Percentiles rank a stretch among this genome's conserved stretches.
Conservation (phyloP, 345 rosid species). For the Hirschfeldia incana region DNA sequence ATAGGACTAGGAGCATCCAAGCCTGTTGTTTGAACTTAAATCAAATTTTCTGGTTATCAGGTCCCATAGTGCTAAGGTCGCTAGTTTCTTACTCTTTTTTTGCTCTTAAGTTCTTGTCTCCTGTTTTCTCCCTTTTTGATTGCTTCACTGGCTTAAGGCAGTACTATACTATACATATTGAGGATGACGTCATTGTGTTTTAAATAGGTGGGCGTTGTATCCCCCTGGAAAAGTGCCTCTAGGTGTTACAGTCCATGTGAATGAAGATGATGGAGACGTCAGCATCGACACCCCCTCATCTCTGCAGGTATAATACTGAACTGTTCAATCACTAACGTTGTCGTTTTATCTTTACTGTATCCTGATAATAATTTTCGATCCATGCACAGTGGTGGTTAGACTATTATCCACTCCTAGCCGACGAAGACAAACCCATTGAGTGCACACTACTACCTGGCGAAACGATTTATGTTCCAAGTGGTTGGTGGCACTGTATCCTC, state of each 20-base stretch:
- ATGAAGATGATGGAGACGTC: slow-evolving; percentile 95
- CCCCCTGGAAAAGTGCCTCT: slow-evolving; percentile 98
- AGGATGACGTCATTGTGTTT: slow-evolving; percentile 26
- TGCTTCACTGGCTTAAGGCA: slow-evolving; percentile 4
- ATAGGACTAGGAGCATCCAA: background rate
- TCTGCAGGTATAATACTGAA: slow-evolving; percentile 63
- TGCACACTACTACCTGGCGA: slow-evolving; percentile 91
- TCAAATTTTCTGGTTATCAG: too few species aligned
- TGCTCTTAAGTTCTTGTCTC: slow-evolving; percentile 2
- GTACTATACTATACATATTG: slow-evolving; percentile 26
- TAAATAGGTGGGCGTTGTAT: slow-evolving; percentile 91
- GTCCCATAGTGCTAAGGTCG: too few species aligned
- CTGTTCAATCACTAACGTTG: slow-evolving; percentile 6
- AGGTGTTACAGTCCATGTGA: slow-evolving; percentile 95
- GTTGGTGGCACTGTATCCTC: slow-evolving; percentile 98
- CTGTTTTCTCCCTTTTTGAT: background rate
- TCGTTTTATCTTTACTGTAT: slow-evolving; percentile 17
- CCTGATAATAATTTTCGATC: slow-evolving; percentile 1
- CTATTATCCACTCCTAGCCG: slow-evolving; percentile 88
- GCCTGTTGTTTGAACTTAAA: background rate
- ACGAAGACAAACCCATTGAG: slow-evolving; percentile 89
- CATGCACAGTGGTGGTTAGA: slow-evolving; percentile 91
- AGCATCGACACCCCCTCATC: slow-evolving; percentile 86
- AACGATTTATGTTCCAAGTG: slow-evolving; percentile 93
- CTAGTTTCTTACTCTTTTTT: background rate